Evolutionary conservation across 1,139 yeast species (phyloP).

Genomic region (Cylindricascospora bacillispora): DNA sequence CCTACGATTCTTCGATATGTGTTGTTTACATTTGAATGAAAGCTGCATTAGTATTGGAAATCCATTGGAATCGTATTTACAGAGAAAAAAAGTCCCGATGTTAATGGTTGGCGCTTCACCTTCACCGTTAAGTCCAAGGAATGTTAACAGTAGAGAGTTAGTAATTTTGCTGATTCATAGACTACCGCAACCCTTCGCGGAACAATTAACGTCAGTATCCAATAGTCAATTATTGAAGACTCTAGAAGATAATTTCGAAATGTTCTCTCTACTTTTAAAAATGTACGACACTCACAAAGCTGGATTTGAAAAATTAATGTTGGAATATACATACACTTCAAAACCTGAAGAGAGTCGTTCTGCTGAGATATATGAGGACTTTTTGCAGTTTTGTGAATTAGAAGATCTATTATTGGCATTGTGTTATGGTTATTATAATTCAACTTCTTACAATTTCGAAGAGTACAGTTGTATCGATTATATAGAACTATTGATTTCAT

Average conservation of each 20-base stretch:
- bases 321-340: constrained; percentile 4
- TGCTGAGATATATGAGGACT: constrained; percentile 3
- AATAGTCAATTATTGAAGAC: constrained; percentile 8
- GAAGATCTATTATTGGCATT: constrained; percentile 16
- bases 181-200: constrained; percentile 17
- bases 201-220: constrained; percentile 11
- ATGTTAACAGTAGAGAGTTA: constrained; percentile 9
- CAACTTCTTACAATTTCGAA: constrained; percentile 13
- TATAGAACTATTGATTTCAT: constrained; percentile 15
- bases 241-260: constrained; percentile 12
- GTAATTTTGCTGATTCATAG: constrained; percentile 10
- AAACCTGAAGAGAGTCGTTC: neutral
- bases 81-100: constrained; percentile 7
- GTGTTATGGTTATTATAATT: constrained; percentile 15
- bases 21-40: constrained; percentile 15
- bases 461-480: constrained; percentile 15
- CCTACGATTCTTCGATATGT: constrained; percentile 22
- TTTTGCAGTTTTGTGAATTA: constrained; percentile 11
- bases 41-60: constrained; percentile 15
- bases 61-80: constrained; percentile 16
- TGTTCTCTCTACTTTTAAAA: constrained; percentile 14
- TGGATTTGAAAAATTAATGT: constrained; percentile 12
- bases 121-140: constrained; percentile 7
- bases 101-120: constrained; percentile 6
- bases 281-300: constrained; percentile 12